Evolutionary conservation across 2,329 filamentous ascomycete genomes (phyloP).

Genomic region (Periconia sp.): DNA sequence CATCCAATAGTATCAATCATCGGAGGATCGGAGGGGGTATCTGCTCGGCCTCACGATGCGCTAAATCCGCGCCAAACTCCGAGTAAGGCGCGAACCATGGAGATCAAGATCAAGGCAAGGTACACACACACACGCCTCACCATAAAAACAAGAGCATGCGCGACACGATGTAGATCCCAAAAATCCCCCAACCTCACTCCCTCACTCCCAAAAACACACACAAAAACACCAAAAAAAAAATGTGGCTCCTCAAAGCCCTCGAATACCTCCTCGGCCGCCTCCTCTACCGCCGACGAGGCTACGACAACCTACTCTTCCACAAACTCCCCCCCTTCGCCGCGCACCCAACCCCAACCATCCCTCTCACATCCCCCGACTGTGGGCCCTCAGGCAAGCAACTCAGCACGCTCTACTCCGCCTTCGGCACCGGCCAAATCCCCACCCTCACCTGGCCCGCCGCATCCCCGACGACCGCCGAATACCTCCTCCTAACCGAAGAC

Average conservation of each 20-base stretch:
- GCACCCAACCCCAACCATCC: not conserved
- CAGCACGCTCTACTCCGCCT: not conserved
- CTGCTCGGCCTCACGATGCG: not conserved
- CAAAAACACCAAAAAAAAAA: not conserved
- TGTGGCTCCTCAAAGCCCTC: conserved; percentile 3
- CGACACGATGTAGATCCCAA: too few relatives aligned
- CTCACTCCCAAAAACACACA: too few relatives aligned
- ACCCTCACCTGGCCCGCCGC: conserved; percentile 3
- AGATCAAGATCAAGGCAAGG: too few relatives aligned
- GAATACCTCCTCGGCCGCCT: conserved; percentile 7
- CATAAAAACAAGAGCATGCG: not conserved
- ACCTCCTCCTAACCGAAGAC: conserved; percentile 6
- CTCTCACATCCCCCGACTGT: conserved; percentile 5
- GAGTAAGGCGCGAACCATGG: not conserved
- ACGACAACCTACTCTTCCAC: conserved; percentile 5
- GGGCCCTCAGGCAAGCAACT: not conserved
- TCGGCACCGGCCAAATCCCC: conserved; percentile 4
- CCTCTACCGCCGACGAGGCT: conserved; percentile 5
- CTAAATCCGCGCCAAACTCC: not conserved
- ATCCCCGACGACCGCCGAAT: conserved; percentile 1
- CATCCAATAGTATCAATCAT: too few relatives aligned
- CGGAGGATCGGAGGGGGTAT: not conserved
- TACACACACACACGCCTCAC: not conserved
- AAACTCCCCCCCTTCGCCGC: not conserved
- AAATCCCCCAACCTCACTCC: too few relatives aligned